Conservation (phyloP, 257 asterid species). For the Pogostemon cablin region DNA sequence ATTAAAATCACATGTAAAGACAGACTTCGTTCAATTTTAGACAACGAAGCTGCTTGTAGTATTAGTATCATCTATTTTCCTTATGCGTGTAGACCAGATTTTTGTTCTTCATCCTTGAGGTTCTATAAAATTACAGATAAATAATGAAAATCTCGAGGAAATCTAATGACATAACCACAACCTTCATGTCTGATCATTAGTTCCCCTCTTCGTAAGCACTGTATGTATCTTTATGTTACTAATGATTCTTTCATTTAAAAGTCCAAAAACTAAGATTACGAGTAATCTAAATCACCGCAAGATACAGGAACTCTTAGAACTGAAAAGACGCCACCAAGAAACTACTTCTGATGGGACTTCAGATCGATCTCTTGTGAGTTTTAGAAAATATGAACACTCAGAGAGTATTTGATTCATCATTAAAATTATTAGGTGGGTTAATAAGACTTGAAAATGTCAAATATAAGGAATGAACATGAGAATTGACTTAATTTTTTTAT, state of each 20-base stretch:
- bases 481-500: too few species aligned
- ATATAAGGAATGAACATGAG: too few species aligned
- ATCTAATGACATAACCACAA: background rate
- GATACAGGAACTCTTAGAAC: background rate
- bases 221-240: background rate
- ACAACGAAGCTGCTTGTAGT: background rate
- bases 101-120: slow-evolving; percentile 7
- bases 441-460: too few species aligned
- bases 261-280: background rate
- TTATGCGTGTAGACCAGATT: background rate
- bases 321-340: slow-evolving; percentile 20
- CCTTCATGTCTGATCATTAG: too few species aligned
- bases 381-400: slow-evolving; percentile 15
- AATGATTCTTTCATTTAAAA: background rate
- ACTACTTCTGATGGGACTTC: slow-evolving; percentile 14
- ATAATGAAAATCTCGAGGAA: too few species aligned
- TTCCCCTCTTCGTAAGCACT: too few species aligned
- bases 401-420: background rate
- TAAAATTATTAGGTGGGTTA: too few species aligned
- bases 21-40: too few species aligned
- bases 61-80: background rate
- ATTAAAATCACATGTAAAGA: too few species aligned
- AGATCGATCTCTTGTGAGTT: slow-evolving; percentile 10
- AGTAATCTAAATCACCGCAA: background rate
- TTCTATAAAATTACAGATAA: background rate